Base-by-base conservation (phyloP, 2,329 filamentous ascomycete genomes). In the Plectosphaerella cucumerina region DNA sequence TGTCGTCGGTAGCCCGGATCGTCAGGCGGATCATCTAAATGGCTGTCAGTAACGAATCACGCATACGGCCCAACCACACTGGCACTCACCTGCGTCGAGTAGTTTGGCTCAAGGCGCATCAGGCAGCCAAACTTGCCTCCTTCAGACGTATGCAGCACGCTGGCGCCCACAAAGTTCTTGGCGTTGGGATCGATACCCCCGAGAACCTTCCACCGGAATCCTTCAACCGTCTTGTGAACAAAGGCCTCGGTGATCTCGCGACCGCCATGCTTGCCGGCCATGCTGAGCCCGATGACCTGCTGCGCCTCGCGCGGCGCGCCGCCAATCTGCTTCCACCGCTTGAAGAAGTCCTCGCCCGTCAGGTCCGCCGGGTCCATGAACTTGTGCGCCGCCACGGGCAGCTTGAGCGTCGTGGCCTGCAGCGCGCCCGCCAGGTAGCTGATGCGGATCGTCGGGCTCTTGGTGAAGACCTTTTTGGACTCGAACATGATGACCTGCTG, bases 311-410 rank as follows among this genome's bases (percentile, higher is more conserved):
- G 82, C 1, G 92, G 86, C 2, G 84, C 83, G 5, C 89, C 90
- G 12, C 94, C 94, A 60, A 99, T 97, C 71, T 99, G 94, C 77
- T 96, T 95, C 94, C 94, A 99, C 48, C 95, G 81, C 77, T 95
- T 97, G 81, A 99, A 99, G 71, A 97, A 99, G 65, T 99, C 94
- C 48, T 99, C 94, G 0, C 87, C 84, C 6, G 82, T 82, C 37
- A 99, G 76, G 51, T 94, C 87, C 0, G 94, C 92, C 0, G 89
- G 84, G 56, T 97, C 92, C 91, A 97, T 97, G 65, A 96, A 99
- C 67, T 97, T 96, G 70, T 97, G 93, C 49, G 93, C 82, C 1
- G 89, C 76, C 4, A 99, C 82, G 0, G 94, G 94, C 5, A 99
- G 78, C 67, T 95, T 93, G 39, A 99, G 75, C 0, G 94, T 99